Evolutionary conservation across 2,329 filamentous ascomycete species (phyloP).

Genomic region (Chlorencoelia australis): DNA sequence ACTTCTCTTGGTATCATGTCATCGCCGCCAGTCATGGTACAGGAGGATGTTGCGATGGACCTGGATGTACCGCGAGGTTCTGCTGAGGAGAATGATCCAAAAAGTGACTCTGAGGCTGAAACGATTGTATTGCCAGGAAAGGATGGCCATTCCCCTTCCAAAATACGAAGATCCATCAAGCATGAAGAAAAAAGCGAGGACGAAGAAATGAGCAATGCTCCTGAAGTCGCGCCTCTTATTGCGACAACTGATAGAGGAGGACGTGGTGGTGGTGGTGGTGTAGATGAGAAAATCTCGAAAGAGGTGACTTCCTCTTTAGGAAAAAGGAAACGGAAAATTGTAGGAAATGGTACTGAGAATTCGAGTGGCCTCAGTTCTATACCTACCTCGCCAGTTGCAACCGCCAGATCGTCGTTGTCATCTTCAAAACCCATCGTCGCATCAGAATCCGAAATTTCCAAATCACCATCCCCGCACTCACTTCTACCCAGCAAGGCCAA

Average conservation of each 20-base stretch:
- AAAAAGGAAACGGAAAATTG: conserved; percentile 41
- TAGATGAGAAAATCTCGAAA: conserved; percentile 3
- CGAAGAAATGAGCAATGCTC: conserved; percentile 30
- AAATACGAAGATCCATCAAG: conserved; percentile 50
- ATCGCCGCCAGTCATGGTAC: conserved; percentile 21
- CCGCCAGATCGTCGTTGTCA: conserved; percentile 23
- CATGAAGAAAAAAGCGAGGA: conserved; percentile 53
- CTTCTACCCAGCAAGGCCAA: conserved; percentile 27
- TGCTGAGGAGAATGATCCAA: conserved; percentile 25
- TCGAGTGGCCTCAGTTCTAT: conserved; percentile 50
- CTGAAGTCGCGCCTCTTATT: conserved; percentile 6
- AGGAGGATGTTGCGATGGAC: conserved; percentile 15
- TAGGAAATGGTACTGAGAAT: conserved; percentile 13
- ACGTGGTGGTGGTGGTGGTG: conserved; percentile 6
- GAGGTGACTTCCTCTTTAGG: conserved; percentile 25
- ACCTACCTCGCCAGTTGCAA: conserved; percentile 40
- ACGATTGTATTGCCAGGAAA: conserved; percentile 60
- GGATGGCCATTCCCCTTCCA: conserved; percentile 53
- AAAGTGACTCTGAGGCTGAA: conserved; percentile 61
- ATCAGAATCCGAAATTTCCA: conserved; percentile 43
- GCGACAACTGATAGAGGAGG: neutral
- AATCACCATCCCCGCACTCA: conserved; percentile 23
- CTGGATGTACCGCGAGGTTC: conserved; percentile 12
- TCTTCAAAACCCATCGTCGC: conserved; percentile 33
- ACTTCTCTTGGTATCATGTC: conserved; percentile 23